Base-by-base conservation (phyloP, 2,329 filamentous ascomycete species). In the Pseudomassariella vexata region DNA sequence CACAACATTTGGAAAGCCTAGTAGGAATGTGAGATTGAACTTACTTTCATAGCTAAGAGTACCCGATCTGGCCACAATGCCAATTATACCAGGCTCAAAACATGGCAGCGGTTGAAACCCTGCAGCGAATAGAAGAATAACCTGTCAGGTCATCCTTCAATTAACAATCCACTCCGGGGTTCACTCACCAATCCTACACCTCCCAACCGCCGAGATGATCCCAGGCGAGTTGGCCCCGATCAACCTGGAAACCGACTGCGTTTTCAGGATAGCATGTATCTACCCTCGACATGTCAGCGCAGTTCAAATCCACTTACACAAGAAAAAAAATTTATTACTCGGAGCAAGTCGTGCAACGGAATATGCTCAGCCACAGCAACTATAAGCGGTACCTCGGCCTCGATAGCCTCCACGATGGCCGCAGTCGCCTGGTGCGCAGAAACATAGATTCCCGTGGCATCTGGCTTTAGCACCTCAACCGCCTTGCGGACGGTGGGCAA, bases 371-470 rank as follows among this genome's bases (percentile, higher is more conserved):
- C 82, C 12, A 87, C 82, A 12, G 79, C 79, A 15, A 85, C 79
- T 30, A 86, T 79, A n/a, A 86, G 64, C 2, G 81, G 79, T 1
- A 86, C 79, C 50, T 86, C 80, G 2, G 81, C 81, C 54, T 81
- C 82, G 32, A 88, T 84, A 2, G 85, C 84, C 53, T 89, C 83
- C 53, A 85, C 79, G 46, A 90, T 88, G 1, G 85, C 85, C 17
- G 67, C 66, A 0, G 79, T 69, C 2, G 84, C 85, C 42, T 83
- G 76, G 37, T 79, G 73, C n/a, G 84, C 83, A 2, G 84, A 79
- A 3, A 89, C 85, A 45, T 86, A 89, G 35, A 90, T 83, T 5
- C 79, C 83, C 1, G 84, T 87, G 5, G 83, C 85, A 59, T 88
- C 78, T 3, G 85, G 84, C 46, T 79, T 84, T 22, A 86, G 60